Evolutionary conservation across 768 basidiomycete genomes (phyloP), one percentile per base, ranked within the genome.

Genomic region (Pleurotus salmoneostramineus): DNA sequence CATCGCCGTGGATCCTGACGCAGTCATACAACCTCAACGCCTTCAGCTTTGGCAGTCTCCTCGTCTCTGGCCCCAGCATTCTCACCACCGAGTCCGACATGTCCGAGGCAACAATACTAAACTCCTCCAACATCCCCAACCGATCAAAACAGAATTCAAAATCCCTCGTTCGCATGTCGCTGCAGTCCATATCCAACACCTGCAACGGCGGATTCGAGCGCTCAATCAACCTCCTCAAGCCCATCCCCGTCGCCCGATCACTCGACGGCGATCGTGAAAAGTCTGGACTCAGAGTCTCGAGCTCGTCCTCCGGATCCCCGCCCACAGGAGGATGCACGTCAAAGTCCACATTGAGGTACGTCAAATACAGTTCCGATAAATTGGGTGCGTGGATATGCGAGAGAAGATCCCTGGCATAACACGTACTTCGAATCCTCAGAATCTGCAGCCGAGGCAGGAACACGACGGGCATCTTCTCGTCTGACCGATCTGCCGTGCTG

Each of bases 151-250:
- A 73, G 72, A 83, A 89, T 33, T 64, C 67, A 65, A 92, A 92
- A 66, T 92, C 90, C 71, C 90, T 91, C 34, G 89, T 91, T 46
- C 89, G 85, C 83, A 90, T 85, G 71, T 91, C 90, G 55, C 87
- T 85, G 63, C 85, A 88, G 64, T 91, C 85, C 89, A 92, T 91
- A 65, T 87, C 81, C 21, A 91, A 79, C 34, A 83, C 69, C 49
- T 77, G 76, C 42, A 92, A 71, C 11, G 87, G 87, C 2, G 90
- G 90, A 50, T 72, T 73, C 57, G 79, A 85, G 7, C 86, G 81
- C 6, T 71, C 65, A 34, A 91, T 77, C 56, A 92, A 79, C 46
- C 73, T 77, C 32, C 90, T 84, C 17, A 92, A 71, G 8, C 90
- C 90, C 88, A 91, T 88, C 17, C 90, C 90, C 2, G 87, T 91